phyloP scores from a whole-genome alignment of 2,329 filamentous ascomycete species.

The Corniculantispora saksenae region DNA sequence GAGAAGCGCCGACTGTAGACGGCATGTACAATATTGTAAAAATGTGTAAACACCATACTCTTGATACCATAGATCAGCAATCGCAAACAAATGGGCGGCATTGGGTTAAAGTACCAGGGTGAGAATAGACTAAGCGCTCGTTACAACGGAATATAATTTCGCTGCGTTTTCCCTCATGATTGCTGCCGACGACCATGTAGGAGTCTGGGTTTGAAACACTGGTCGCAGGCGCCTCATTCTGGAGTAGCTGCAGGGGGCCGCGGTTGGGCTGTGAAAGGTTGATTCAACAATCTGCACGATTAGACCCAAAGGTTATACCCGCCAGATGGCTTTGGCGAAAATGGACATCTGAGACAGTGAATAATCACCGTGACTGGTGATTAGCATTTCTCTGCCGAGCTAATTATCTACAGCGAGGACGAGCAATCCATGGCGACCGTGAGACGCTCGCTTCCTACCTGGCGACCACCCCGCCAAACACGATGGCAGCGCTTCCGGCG shows the following conservation, averaged over 20 bases:
- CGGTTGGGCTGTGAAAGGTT: too few relatives aligned
- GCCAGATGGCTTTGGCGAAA: not conserved
- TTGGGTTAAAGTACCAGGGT: too few relatives aligned
- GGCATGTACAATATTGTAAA: conserved; percentile 12
- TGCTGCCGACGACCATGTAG: too few relatives aligned
- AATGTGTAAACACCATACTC: not conserved
- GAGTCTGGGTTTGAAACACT: too few relatives aligned
- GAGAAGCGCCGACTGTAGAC: conserved; percentile 65
- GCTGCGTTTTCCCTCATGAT: too few relatives aligned
- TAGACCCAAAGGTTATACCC: too few relatives aligned
- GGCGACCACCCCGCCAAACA: conserved; percentile 1
- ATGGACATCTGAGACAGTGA: not conserved
- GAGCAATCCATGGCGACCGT: not conserved
- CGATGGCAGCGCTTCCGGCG: conserved; percentile 2
- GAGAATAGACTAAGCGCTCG: too few relatives aligned
- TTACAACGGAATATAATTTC: too few relatives aligned
- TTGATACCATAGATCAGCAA: conserved; percentile 13
- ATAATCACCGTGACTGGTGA: not conserved
- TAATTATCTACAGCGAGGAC: not conserved
- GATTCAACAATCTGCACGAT: too few relatives aligned
- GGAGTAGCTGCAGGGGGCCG: too few relatives aligned
- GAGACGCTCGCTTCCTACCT: not conserved
- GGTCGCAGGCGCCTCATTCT: too few relatives aligned
- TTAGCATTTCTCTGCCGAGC: not conserved
- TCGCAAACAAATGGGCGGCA: too few relatives aligned